Percentiles rank a stretch among this genome's conserved stretches.
Evolutionary conservation across 495 filamentous ascomycete species (phyloP).

Genomic region (Sabuloglossum arenarium): DNA sequence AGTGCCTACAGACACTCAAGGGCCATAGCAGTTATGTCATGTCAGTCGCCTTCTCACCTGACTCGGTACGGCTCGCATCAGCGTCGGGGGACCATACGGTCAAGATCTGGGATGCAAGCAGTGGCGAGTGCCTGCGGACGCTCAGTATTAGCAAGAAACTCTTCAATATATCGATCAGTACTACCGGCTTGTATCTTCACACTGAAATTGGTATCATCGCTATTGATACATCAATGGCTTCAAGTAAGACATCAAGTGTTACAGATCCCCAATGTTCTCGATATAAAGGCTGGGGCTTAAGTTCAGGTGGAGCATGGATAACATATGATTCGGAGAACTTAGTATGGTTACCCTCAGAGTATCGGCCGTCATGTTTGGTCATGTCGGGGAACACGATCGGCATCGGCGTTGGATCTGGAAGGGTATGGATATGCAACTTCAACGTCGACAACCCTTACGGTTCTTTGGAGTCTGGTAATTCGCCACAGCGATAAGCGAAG

Average conservation of each 20-base stretch:
- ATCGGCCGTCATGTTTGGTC: slow-evolving; percentile 4
- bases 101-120: slow-evolving; percentile 85
- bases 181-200: neutral
- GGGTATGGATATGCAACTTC: slow-evolving; percentile 12
- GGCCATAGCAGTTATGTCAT: slow-evolving; percentile 96
- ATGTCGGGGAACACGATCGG: slow-evolving; percentile 5
- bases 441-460: slow-evolving; percentile 3
- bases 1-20: slow-evolving; percentile 62
- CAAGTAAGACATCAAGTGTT: no score
- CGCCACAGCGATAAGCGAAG: slow-evolving; percentile 8
- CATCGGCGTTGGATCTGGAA: slow-evolving; percentile 11
- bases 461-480: slow-evolving; percentile 6
- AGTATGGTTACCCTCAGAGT: slow-evolving; percentile 6
- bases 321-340: slow-evolving; percentile 6
- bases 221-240: neutral
- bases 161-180: slow-evolving; percentile 1
- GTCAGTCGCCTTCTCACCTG: slow-evolving; percentile 72
- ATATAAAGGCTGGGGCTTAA: slow-evolving; percentile 5
- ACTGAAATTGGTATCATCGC: slow-evolving; percentile 4
- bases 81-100: slow-evolving; percentile 81
- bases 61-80: slow-evolving; percentile 78
- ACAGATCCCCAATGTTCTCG: no score
- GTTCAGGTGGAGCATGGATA: slow-evolving; percentile 5
- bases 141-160: slow-evolving; percentile 18
- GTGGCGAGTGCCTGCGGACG: slow-evolving; percentile 71